Conservation (phyloP, 306 rosid genomes). For the Cicer yamashitae region DNA sequence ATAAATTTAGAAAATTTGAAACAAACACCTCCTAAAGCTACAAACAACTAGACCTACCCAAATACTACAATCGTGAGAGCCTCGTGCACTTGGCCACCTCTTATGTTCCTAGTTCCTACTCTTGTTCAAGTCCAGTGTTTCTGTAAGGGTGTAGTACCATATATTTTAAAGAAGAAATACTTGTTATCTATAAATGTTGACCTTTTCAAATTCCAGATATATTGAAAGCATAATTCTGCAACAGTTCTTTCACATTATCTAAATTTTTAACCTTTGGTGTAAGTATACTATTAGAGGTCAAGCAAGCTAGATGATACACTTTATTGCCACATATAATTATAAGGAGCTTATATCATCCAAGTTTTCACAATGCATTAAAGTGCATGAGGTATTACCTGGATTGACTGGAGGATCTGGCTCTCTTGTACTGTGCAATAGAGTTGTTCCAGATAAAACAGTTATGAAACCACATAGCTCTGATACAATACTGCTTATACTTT, state of each 20-base stretch:
- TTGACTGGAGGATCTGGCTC: constrained; percentile 64
- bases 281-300: constrained; percentile 17
- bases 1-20: too few relatives aligned
- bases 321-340: constrained; percentile 14
- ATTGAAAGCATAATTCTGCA: constrained; percentile 17
- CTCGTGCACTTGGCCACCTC: not conserved
- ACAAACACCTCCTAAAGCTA: not conserved
- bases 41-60: constrained; percentile 1
- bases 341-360: constrained; percentile 35
- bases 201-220: constrained; percentile 10
- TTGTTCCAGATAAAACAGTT: constrained; percentile 86
- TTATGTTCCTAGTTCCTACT: not conserved
- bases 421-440: constrained; percentile 76
- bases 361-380: constrained; percentile 12
- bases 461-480: constrained; percentile 90
- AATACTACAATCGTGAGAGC: not conserved
- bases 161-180: not conserved
- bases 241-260: constrained; percentile 34
- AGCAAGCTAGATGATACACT: constrained; percentile 14
- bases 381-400: constrained; percentile 61
- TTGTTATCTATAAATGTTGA: not conserved
- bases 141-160: not conserved
- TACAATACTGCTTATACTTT: constrained; percentile 79
- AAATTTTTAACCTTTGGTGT: constrained; percentile 2
- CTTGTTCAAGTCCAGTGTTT: not conserved